Evolutionary conservation across 225 moss, liverwort and hornwort species (phyloP), one percentile per base, ranked within the genome.

Genomic region (Neckera pumila): DNA sequence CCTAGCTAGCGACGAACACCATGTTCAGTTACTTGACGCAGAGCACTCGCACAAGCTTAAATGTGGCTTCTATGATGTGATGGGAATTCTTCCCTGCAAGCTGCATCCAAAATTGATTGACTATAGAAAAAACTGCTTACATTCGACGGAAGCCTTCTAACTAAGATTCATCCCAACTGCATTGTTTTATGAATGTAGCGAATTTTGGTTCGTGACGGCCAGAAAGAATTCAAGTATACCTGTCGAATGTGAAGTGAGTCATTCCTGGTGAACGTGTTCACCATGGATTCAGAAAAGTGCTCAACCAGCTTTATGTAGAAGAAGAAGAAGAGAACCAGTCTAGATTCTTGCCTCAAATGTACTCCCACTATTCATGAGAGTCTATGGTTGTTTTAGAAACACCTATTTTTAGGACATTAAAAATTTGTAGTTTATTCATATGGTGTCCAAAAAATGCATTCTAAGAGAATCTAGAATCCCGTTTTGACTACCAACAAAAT

Each of bases 181-280:
- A 82, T 69, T 63, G 16, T 45, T 54, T 53, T 57, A 65, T 30
- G 72, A 70, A 86, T 85, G 38, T 7, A 47, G 83, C 36, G n/a
- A 70, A 33, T 23, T 49, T 83, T 33, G 26, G 64, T 72, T 78
- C 69, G 12, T 84, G 62, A 79, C 9, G 8, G 51, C 34, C 43
- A 42, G 23, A 57, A 38, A 58, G 84, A 61, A 79, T 73, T 36
- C 81, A 59, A n/a, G 27, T 27, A 4, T 7, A 96, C 95, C 94
- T 96, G 93, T 45, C 92, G 92, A 93, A 98, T 94, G 86, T 95
- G 96, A 67, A 98, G 92, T n/a, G n/a, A 65, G 96, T 97, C 95
- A 97, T 25, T 88, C 96, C 93, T 75, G 95, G 14, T 14, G 3
- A 51, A 98, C 2, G 94, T 97, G 71, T 95, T 97, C 26, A 92